These are phyloP conservation scores for Dovyalis caffra DNA, from an alignment of 345 rosid genomes.

Conservation along the genomic window DNA sequence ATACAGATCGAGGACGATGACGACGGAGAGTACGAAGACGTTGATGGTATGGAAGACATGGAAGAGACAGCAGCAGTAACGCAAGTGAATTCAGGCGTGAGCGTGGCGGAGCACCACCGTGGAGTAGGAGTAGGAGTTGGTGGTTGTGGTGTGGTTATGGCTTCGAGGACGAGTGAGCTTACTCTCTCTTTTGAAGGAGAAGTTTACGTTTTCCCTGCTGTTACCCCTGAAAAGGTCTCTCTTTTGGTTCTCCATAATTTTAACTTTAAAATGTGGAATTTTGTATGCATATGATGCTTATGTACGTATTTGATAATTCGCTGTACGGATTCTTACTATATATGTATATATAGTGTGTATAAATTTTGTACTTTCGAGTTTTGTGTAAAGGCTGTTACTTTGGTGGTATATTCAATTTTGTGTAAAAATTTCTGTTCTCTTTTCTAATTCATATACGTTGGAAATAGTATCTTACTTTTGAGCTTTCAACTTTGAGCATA, in stretches of 20 bases:
- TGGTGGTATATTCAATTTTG: background rate
- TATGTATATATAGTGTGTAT: no score
- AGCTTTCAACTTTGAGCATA: no score
- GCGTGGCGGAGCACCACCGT: conserved; percentile 32
- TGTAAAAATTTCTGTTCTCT: background rate
- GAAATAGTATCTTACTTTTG: background rate
- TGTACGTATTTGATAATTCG: background rate
- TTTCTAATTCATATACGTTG: background rate
- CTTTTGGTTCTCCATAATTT: background rate
- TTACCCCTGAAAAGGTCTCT: conserved; percentile 57
- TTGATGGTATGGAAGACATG: conserved; percentile 40
- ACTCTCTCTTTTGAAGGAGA: conserved; percentile 77
- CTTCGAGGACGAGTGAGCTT: conserved; percentile 64
- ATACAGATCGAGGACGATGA: conserved; percentile 49
- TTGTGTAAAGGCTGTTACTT: background rate
- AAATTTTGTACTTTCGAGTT: background rate
- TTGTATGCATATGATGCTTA: background rate
- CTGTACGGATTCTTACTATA: background rate
- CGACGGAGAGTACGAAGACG: conserved; percentile 48
- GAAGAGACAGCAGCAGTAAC: conserved; percentile 27
- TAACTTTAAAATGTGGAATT: background rate
- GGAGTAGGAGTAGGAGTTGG: conserved; percentile 22
- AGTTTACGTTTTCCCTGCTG: conserved; percentile 68
- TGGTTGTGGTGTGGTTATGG: conserved; percentile 26
- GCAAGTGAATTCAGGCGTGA: conserved; percentile 38